A percentile compares a stretch with the other conserved stretches of the same genome.
These are phyloP conservation scores for Microdochium nivale DNA, from an alignment of 2,329 filamentous ascomycete genomes.

Conservation along the genomic window DNA sequence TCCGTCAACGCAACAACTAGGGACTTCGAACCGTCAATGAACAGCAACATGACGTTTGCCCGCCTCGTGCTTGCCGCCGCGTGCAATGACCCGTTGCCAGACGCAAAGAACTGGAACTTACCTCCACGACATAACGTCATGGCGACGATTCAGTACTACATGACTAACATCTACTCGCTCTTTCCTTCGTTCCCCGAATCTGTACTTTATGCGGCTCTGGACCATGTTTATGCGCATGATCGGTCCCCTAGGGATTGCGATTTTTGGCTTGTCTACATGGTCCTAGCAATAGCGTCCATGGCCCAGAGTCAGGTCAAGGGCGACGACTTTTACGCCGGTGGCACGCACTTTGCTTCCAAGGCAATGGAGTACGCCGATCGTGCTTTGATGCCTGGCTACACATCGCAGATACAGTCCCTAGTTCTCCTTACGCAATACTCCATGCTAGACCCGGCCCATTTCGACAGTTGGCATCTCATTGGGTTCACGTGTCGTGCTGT, in stretches of 20 bases:
- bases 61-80: conserved; percentile 79
- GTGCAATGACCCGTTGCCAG: conserved; percentile 62
- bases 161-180: conserved; percentile 71
- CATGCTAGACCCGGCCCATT: conserved; percentile 81
- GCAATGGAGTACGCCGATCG: conserved; percentile 73
- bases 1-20: conserved; percentile 90
- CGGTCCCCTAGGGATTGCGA: conserved; percentile 60
- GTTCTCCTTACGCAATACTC: conserved; percentile 83
- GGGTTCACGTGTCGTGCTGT: conserved; percentile 83
- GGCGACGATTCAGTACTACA: conserved; percentile 70
- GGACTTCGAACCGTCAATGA: conserved; percentile 84
- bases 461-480: conserved; percentile 89
- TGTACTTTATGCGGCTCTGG: conserved; percentile 66
- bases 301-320: conserved; percentile 64
- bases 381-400: conserved; percentile 77
- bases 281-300: conserved; percentile 73
- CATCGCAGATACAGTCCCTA: conserved; percentile 79
- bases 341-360: conserved; percentile 45
- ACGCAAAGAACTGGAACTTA: conserved; percentile 50
- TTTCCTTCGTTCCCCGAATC: conserved; percentile 80
- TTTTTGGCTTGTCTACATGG: conserved; percentile 81
- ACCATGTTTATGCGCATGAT: conserved; percentile 69
- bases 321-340: conserved; percentile 51
- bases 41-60: conserved; percentile 85
- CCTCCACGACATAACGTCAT: conserved; percentile 63